These are phyloP conservation scores for Tagetes patula DNA, from an alignment of 129 eudicot genomes.

Conservation along the genomic window DNA sequence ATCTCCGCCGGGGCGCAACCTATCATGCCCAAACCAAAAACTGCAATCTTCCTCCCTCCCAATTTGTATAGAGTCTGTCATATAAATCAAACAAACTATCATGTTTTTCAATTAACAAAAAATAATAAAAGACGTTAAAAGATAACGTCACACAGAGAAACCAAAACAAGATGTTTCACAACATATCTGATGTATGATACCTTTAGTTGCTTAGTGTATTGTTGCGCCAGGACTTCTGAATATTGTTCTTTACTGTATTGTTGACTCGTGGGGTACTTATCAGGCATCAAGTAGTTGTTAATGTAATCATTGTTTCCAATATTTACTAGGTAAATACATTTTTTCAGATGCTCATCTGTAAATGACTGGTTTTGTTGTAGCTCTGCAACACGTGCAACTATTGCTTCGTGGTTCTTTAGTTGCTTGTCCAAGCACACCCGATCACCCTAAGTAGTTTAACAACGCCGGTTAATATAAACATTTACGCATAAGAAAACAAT, in stretches of 20 bases:
- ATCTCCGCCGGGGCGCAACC: constrained; percentile 43
- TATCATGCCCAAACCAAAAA: constrained; percentile 39
- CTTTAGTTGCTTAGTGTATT: constrained; percentile 38
- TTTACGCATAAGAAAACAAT: not conserved
- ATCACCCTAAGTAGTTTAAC: constrained; percentile 37
- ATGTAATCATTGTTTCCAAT: constrained; percentile 61
- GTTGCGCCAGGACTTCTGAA: constrained; percentile 36
- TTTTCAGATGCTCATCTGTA: constrained; percentile 33
- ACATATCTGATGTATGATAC: constrained; percentile 16
- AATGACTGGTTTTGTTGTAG: constrained; percentile 24
- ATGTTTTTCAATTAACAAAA: not conserved
- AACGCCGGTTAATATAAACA: not conserved
- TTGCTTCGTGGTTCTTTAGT: constrained; percentile 31
- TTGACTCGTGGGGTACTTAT: constrained; percentile 25
- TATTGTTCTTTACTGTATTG: constrained; percentile 29
- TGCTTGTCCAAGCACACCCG: constrained; percentile 35
- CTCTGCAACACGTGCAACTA: constrained; percentile 17
- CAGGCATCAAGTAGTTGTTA: constrained; percentile 50
- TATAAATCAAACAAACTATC: not conserved
- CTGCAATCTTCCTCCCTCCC: constrained; percentile 45
- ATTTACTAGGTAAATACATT: constrained; percentile 42
- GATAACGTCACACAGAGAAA: not conserved
- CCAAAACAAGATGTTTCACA: not conserved
- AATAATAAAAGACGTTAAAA: not conserved
- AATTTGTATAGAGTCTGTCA: constrained; percentile 32